Evolutionary conservation across 2,329 filamentous ascomycete species (phyloP), one percentile per base, ranked within the genome.

Genomic region (Chrysoporthe cubensis): DNA sequence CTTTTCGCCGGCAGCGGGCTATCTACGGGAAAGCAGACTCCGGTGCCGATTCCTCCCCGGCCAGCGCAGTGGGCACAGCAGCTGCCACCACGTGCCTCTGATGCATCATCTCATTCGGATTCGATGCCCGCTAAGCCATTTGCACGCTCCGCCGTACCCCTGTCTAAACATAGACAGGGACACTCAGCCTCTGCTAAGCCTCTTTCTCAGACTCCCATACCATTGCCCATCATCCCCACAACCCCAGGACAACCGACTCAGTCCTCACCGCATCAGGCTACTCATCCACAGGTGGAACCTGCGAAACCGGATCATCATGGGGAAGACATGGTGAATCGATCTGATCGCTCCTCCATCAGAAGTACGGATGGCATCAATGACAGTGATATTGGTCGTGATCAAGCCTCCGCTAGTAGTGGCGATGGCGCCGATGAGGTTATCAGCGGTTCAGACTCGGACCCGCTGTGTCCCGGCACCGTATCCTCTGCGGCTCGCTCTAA

Each of bases 1-100:
- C 50, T 68, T 6, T 37, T n/a, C 42, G 60, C 9, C 37, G 4
- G 37, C 37, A 6, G 37, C 37, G 37, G 9, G 37, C 37, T 9
- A 40, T 9, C 6, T 43, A 26, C 3, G 3, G 11, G 16, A 16
- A 62, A 68, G 21, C 62, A 58, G 43, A 67, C 61, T 11, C 62
- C 44, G 4, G n/a, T 61, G 1, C 62, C 62, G 2, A 11, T 60
- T 4, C 66, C 32, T 34, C 54, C 5, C 34, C 54, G 18, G 32
- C 54, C 48, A 26, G 48, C 21, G 26, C 48, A 26, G 48, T 1
- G 8, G 3, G n/a, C 21, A 26, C 48, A 32, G 21, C 48, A 52
- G 26, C 21, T 14, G 13, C 21, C 48, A 32, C 21, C 21, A 52
- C 8, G 4, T 9, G 14, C n/a, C 11, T 13, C 3, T 14, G n/a